Base-by-base conservation (phyloP, 352 stramenopile species). In the Globisporangium recalcitrans region DNA sequence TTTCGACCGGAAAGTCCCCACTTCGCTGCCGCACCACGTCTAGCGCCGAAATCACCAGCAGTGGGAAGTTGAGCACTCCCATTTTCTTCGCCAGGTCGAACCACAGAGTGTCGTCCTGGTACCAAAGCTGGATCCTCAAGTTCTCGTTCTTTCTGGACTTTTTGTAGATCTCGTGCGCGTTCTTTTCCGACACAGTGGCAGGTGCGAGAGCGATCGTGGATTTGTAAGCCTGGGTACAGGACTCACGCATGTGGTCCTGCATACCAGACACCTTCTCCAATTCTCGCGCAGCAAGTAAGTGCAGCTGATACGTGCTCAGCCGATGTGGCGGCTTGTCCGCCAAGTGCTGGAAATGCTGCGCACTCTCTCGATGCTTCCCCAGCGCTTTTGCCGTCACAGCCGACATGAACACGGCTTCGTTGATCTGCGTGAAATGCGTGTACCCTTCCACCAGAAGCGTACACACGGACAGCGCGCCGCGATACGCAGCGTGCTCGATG, bases 311-410 rank as follows among this genome's bases (percentile, higher is more conserved):
- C 14, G 62, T 63, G 27, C 65, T 58, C 1, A 90, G 49, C 29
- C 72, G 76, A 63, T 75, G 73, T 5, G 79, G 80, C 1, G 81
- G 79, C 2, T 77, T 76, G 11, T 90, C 79, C 4, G 80, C 71
- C 32, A 92, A 38, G 60, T 90, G 82, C 54, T 85, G 71, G 34
- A 92, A 87, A 56, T 92, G 90, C 40, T 90, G 77, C 9, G 80
- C 76, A 38, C 79, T 87, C 48, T 92, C 80, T 22, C 64, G 68
- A 51, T 81, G 74, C n/a, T 82, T 83, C 21, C 66, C 62, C 4
- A 92, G 57, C 11, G 74, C 77, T 29, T 73, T 68, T 8, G 83
- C 83, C 38, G 76, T 85, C 7, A 86, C 57, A 4, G 79, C 83
- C 2, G 77, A 78, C 6, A 92, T 65, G 62, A 92, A 90, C 19